Base-by-base conservation (phyloP, 139 green algal species). In the Picochlorum sp. region DNA sequence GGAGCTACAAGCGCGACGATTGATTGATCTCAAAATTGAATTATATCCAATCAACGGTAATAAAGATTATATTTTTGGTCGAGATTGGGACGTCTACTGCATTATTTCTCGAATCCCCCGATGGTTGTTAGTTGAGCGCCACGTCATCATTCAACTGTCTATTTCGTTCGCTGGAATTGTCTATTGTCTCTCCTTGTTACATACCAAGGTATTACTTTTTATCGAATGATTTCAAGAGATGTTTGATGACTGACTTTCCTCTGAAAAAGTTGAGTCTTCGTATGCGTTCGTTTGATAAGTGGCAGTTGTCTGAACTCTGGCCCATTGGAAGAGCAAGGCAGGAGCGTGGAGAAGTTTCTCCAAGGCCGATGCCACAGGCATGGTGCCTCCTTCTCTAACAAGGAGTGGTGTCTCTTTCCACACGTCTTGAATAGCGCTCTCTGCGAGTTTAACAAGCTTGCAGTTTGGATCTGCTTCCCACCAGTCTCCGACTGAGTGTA, bases 251-350 rank as follows among this genome's bases (percentile, higher is more conserved):
- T 62, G 88, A 86, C 74, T 95, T 94, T 44, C 90, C 87, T 34
- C 74, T 75, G 21, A 95, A 65, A 57, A 96, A 67, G 69, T 96
- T 96, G 23, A 76, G 59, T 9, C 81, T 67, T 45, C 81, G 69
- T 20, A 96, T 84, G 61, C 88, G 81, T 81, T 96, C 90, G 73
- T 96, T 95, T 18, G 87, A 84, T 45, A 96, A 75, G 73, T 96
- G 88, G 45, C 79, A 86, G 28, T 73, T 79, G 76, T 97, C 89
- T 8, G 73, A 88, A 45, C 77, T 75, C 79, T 98, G 92, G 7
- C 84, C 91, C 78, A 98, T 88, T 45, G 92, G 1, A 98, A 79
- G 64, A 95, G 83, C 51, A 98, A 68, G 11, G 90, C 89, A 18
- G 86, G 90, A 3, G 90, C 88, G 0, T 72, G 65, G 65, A 97